Evolutionary conservation across 352 stramenopile genomes (phyloP), one percentile per base, ranked within the genome.

Genomic region (Pythium pyrilobum): DNA sequence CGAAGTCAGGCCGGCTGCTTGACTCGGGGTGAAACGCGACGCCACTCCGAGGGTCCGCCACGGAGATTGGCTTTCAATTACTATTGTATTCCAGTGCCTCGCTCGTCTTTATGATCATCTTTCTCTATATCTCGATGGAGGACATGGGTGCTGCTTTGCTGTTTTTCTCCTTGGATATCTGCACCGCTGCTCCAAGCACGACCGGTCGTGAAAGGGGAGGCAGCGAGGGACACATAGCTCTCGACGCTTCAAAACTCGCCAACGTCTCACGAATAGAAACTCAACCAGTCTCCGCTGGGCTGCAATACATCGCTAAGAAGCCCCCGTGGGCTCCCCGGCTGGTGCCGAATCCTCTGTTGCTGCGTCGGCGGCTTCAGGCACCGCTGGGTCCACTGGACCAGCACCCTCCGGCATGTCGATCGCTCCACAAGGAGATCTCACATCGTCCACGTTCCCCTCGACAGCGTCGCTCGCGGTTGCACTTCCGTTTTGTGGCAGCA

Each of bases 31-130:
- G n/a, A n/a, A n/a, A n/a, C n/a, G n/a, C n/a, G n/a, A n/a, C n/a
- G n/a, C n/a, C n/a, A n/a, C n/a, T n/a, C n/a, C n/a, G n/a, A n/a
- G n/a, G n/a, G n/a, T n/a, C n/a, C n/a, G n/a, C n/a, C n/a, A n/a
- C n/a, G n/a, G n/a, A n/a, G n/a, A n/a, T n/a, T n/a, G n/a, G n/a
- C n/a, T n/a, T n/a, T n/a, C n/a, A n/a, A n/a, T n/a, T n/a, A n/a
- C n/a, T n/a, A n/a, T n/a, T n/a, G n/a, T n/a, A n/a, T n/a, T n/a
- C n/a, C n/a, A n/a, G n/a, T n/a, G n/a, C n/a, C n/a, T n/a, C n/a
- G n/a, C n/a, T n/a, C n/a, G n/a, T 43, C 68, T 90, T 75, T 15
- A 93, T 70, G 8, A 70, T 52, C n/a, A 56, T 49, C 53, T 88
- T 77, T 47, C 57, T 74, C 57, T 85, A 56, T 56, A 31, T 36